phyloP scores from a whole-genome alignment of 352 stramenopile species.

The Pythium dissotocum region DNA sequence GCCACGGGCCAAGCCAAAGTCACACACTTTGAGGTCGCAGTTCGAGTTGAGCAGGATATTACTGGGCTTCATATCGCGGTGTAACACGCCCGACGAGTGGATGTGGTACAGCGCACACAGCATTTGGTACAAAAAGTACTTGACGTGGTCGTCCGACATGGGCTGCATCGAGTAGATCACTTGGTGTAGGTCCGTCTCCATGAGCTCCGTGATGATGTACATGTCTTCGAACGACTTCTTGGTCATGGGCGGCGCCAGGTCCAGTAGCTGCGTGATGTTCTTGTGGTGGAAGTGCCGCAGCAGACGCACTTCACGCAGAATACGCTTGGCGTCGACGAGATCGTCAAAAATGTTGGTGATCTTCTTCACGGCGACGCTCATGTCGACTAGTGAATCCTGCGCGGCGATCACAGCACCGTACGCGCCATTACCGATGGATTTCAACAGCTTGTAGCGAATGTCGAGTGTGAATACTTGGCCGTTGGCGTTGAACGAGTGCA shows the following conservation, averaged over 20 bases:
- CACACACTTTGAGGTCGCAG: constrained; percentile 90
- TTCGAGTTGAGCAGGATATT: constrained; percentile 95
- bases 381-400: constrained; percentile 36
- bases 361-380: constrained; percentile 92
- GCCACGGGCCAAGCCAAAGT: constrained; percentile 84
- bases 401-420: constrained; percentile 90
- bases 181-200: constrained; percentile 88
- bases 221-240: constrained; percentile 90
- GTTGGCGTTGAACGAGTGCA: constrained; percentile 74
- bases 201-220: constrained; percentile 90
- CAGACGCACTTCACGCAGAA: constrained; percentile 95
- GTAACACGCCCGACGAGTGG: constrained; percentile 92
- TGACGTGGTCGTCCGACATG: constrained; percentile 83
- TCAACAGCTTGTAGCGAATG: constrained; percentile 84
- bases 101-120: constrained; percentile 92
- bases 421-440: constrained; percentile 87
- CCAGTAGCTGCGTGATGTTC: constrained; percentile 77
- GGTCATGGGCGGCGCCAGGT: constrained; percentile 65
- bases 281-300: constrained; percentile 91
- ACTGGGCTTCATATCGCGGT: constrained; percentile 96
- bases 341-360: constrained; percentile 94
- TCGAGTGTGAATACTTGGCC: constrained; percentile 88
- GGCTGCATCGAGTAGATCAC: constrained; percentile 89
- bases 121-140: constrained; percentile 91
- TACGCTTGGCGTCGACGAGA: constrained; percentile 99